Percentiles rank a stretch among this genome's conserved stretches.
phyloP scores from a whole-genome alignment of 495 filamentous ascomycete genomes.

The Beverwykella pulmonaria region DNA sequence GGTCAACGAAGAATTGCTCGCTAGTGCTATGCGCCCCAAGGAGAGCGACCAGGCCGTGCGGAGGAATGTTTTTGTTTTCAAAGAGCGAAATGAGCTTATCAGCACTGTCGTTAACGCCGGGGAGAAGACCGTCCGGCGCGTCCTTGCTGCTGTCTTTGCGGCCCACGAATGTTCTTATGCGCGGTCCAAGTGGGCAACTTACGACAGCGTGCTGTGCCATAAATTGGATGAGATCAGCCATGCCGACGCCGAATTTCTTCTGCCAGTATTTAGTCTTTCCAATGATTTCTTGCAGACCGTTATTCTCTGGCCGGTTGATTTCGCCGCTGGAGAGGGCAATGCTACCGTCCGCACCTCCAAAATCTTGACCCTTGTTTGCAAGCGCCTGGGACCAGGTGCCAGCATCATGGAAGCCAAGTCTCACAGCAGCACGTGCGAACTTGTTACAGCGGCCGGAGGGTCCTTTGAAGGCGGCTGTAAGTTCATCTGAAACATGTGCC shows the following conservation, averaged over 20 bases:
- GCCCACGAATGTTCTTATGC: constrained; percentile 46
- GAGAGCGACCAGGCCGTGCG: constrained; percentile 52
- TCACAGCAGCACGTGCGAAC: constrained; percentile 32
- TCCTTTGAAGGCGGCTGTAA: constrained; percentile 23
- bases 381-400: constrained; percentile 32
- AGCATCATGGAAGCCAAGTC: constrained; percentile 43
- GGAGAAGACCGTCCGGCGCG: constrained; percentile 44
- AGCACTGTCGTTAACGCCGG: constrained; percentile 40
- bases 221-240: constrained; percentile 41
- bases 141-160: constrained; percentile 42
- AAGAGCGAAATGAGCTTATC: constrained; percentile 50
- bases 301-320: constrained; percentile 35
- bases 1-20: constrained; percentile 52
- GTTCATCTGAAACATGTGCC: constrained; percentile 15
- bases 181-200: constrained; percentile 32
- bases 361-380: constrained; percentile 14
- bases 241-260: constrained; percentile 30
- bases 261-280: background rate
- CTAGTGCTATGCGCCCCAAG: constrained; percentile 55
- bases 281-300: constrained; percentile 29
- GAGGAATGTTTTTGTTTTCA: constrained; percentile 52
- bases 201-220: constrained; percentile 33
- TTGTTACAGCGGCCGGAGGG: constrained; percentile 37
- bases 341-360: constrained; percentile 39
- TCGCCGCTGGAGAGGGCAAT: constrained; percentile 27